Evolutionary conservation across 164 flowering plant genomes (phyloP).

Genomic region (Euptelea pleiosperma): DNA sequence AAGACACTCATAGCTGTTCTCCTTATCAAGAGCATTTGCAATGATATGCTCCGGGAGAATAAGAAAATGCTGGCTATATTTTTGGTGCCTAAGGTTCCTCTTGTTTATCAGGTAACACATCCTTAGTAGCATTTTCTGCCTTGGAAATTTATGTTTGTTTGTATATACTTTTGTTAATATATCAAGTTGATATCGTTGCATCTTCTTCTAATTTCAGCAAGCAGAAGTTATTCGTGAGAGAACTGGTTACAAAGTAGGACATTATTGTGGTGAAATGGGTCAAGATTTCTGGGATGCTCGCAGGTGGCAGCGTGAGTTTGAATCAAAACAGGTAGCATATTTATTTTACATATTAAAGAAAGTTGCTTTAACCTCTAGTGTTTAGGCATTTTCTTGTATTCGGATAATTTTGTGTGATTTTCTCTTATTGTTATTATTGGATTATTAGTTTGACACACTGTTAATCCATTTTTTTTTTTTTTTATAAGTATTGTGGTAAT

Average conservation of each 20-base stretch:
- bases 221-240: constrained; percentile 93
- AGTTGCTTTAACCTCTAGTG: too few species aligned
- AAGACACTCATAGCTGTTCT: constrained; percentile 96
- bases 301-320: constrained; percentile 97
- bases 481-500: too few species aligned
- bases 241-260: constrained; percentile 86
- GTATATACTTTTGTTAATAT: not conserved
- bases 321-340: constrained; percentile 70
- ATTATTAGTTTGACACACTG: not conserved
- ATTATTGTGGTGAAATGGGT: constrained; percentile 99
- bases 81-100: constrained; percentile 96
- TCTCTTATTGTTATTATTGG: not conserved
- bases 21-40: constrained; percentile 67
- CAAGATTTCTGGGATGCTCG: constrained; percentile 99
- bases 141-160: not conserved
- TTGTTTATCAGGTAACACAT: constrained; percentile 88
- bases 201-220: constrained; percentile 56
- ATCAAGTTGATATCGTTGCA: constrained; percentile 8
- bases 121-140: not conserved
- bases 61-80: constrained; percentile 90
- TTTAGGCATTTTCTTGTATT: too few species aligned
- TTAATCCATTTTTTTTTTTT: too few species aligned
- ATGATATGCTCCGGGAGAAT: constrained; percentile 49
- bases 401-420: too few species aligned
- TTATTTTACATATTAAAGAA: not conserved